Evolutionary conservation across 306 rosid genomes (phyloP).

Genomic region (Arachis hypogaea): DNA sequence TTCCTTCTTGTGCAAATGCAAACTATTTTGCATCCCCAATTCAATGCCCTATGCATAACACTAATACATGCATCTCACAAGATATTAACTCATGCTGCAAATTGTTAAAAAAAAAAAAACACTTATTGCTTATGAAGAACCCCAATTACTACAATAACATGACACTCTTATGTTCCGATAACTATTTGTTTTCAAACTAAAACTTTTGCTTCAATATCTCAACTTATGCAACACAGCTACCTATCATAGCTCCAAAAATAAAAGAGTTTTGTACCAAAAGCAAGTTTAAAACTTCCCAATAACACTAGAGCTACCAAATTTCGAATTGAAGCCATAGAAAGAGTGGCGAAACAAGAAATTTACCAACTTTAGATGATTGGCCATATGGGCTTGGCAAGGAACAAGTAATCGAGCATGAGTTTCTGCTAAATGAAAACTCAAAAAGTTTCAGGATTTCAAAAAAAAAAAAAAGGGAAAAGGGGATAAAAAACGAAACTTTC

Average conservation of each 20-base stretch:
- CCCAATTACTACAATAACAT: background rate
- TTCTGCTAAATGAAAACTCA: constrained; percentile 45
- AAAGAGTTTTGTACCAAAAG: background rate
- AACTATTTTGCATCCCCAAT: background rate
- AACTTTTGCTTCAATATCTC: constrained; percentile 9
- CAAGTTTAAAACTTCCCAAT: background rate
- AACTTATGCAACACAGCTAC: constrained; percentile 2
- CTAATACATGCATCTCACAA: background rate
- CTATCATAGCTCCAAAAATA: constrained; percentile 1
- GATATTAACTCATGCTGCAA: background rate
- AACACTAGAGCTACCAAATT: background rate
- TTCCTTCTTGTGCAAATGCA: constrained; percentile 10
- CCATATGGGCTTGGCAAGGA: constrained; percentile 60
- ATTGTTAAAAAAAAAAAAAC: background rate
- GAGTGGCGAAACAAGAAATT: constrained; percentile 5
- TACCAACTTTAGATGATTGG: constrained; percentile 56
- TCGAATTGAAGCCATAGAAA: constrained; percentile 3
- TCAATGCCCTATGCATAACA: background rate
- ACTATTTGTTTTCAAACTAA: background rate
- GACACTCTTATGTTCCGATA: background rate
- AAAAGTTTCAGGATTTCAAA: constrained; percentile 8
- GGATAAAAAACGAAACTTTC: background rate
- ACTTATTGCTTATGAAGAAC: constrained; percentile 7
- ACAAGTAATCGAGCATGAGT: constrained; percentile 51
- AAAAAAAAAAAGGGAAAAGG: background rate